Base-by-base conservation (phyloP, 805 yeast species). In the Komagataella pastoris region DNA sequence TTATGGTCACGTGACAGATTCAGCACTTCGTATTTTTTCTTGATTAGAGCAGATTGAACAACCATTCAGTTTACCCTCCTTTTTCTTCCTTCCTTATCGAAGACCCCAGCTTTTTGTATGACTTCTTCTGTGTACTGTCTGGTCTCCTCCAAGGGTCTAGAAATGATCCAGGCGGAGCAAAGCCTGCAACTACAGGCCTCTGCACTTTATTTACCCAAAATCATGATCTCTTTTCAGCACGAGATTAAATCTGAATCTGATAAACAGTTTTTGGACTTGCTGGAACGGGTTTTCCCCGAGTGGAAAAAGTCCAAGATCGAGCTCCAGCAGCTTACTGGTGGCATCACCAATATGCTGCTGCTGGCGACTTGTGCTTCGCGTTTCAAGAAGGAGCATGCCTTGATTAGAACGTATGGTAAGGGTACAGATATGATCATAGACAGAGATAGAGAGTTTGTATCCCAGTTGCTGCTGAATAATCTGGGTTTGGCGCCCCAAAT, bases 401-500 rank as follows among this genome's bases (percentile, higher is more conserved):
- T 85, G 17, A 80, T 85, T 52, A 69, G 93, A 53, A 81, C 85
- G 0, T 85, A 85, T 57, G 93, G 93, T 7, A 75, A 77, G 52
- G 89, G 89, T 10, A 85, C 93, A 1, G 76, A 74, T 51, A 67
- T 80, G 44, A 83, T 85, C 50, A 85, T 85, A 40, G 89, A 85
- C 63, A 69, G 93, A 55, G 81, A 81, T 56, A 68, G 89, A 44
- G 93, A 85, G 61, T 82, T 80, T 59, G 81, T 83, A 17, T 81
- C 85, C 52, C 91, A 85, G 61, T 61, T 80, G 49, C 76, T 80
- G 50, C 71, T 85, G 50, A 74, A 80, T 57, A 72, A 82, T 3
- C 68, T 80, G 47, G 69, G 71, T 2, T 71, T 85, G 54, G 91
- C 91, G 0, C 88, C 93, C 1, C 73, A 81, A 0, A 73, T 85